Conservation (phyloP, 306 rosid genomes). For the Dryas octopetala region DNA sequence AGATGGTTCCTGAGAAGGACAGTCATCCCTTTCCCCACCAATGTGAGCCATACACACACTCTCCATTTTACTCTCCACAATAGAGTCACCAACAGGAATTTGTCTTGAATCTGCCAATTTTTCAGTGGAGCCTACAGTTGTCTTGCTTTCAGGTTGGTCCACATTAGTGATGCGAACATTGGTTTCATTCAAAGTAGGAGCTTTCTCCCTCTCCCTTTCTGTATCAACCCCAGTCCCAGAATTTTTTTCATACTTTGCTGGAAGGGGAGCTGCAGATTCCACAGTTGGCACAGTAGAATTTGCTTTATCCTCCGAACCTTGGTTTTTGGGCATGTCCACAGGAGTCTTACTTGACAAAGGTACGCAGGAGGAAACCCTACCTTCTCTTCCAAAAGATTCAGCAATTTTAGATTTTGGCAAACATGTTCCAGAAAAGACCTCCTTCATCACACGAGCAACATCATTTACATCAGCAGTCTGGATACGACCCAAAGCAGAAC, state of each 20-base stretch:
- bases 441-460: slow-evolving; percentile 99
- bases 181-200: slow-evolving; percentile 32
- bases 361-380: slow-evolving; percentile 35
- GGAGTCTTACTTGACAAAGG: slow-evolving; percentile 40
- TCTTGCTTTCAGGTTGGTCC: slow-evolving; percentile 28
- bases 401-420: slow-evolving; percentile 55
- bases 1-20: slow-evolving; percentile 31
- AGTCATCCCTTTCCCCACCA: slow-evolving; percentile 33
- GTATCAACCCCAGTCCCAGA: slow-evolving; percentile 26
- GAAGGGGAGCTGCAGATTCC: slow-evolving; percentile 32
- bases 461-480: slow-evolving; percentile 77
- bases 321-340: slow-evolving; percentile 35
- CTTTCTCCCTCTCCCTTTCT: slow-evolving; percentile 13
- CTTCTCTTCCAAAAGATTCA: slow-evolving; percentile 55
- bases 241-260: slow-evolving; percentile 29
- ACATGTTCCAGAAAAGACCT: slow-evolving; percentile 89
- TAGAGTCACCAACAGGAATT: slow-evolving; percentile 28
- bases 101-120: slow-evolving; percentile 38
- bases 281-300: slow-evolving; percentile 14
- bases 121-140: slow-evolving; percentile 25
- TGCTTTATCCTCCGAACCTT: slow-evolving; percentile 36
- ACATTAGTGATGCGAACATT: slow-evolving; percentile 16
- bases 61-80: slow-evolving; percentile 26
- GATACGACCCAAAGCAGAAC: slow-evolving; percentile 59
- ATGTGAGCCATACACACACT: slow-evolving; percentile 25